These are phyloP conservation scores for Graphiopsis chlorocephala DNA, from an alignment of 2,329 filamentous ascomycete species.

Conservation along the genomic window DNA sequence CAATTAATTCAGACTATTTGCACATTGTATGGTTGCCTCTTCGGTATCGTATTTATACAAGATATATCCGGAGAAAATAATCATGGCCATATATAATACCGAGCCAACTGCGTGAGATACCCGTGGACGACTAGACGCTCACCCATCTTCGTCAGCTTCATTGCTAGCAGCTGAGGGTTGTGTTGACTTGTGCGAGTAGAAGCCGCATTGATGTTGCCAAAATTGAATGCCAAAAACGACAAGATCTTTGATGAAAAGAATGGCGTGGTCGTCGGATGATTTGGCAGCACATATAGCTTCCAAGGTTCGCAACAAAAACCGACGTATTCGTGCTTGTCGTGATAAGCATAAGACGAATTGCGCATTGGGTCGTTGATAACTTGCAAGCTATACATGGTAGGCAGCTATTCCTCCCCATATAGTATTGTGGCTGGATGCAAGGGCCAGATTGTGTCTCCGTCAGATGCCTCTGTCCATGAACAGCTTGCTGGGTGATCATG, in stretches of 20 bases:
- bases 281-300: background rate
- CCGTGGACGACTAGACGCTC: background rate
- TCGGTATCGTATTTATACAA: background rate
- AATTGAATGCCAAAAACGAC: background rate
- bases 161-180: background rate
- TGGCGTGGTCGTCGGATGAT: background rate
- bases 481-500: background rate
- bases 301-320: too few relatives aligned
- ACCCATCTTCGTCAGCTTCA: background rate
- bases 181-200: background rate
- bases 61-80: background rate
- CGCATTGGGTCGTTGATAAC: background rate
- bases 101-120: background rate
- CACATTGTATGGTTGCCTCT: background rate
- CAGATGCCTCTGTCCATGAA: background rate
- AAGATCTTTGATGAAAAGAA: background rate
- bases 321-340: background rate
- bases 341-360: background rate
- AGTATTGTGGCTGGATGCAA: background rate
- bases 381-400: background rate
- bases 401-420: background rate
- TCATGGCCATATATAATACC: background rate
- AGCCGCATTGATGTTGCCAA: background rate
- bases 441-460: background rate
- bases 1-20: background rate